Evolutionary conservation across 108 stramenopile genomes (phyloP), one percentile per base, ranked within the genome.

Genomic region (Fistulifera pelliculosa): DNA sequence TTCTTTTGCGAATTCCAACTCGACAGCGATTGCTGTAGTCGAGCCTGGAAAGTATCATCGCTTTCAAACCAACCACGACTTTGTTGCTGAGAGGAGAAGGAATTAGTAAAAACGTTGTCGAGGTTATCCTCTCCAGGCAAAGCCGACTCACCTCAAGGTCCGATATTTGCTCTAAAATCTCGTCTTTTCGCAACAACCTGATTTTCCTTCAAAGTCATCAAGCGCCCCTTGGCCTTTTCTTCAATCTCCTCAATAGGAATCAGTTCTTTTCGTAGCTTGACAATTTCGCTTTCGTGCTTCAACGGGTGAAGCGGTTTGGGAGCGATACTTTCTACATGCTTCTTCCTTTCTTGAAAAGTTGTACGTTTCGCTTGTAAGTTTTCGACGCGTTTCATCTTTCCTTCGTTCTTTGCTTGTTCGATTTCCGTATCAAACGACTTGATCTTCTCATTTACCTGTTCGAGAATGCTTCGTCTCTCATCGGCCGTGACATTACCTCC

Each of bases 11-110:
- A 27, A 12, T 59, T 50, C 35, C 51, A 66, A n/a, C 54, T 62
- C 18, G 44, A 35, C n/a, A 68, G 53, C 52, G 78, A 69, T 16
- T 42, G 61, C 49, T 81, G 60, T 8, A 92, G 61, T 35, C 90
- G 71, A 35, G 40, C 49, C 27, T 57, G 47, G 57, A 92, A 92
- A 12, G 56, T 64, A 4, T 82, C 84, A 25, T 92, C 86, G 16
- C 81, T 82, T 62, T 90, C 88, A 55, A 83, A 85, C 88, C 81
- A 83, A 17, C 83, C 88, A 31, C 79, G 63, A 58, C 80, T 81
- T 0, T 55, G 21, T 23, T 56, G 38, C 60, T 66, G 50, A 22
- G 31, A n/a, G 4, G 5, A n/a, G 40, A 51, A 35, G 10, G 4
- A 28, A 21, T 45, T 3, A 3, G 49, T 6, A 5, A 60, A 8